phyloP scores from a whole-genome alignment of 2,329 filamentous ascomycete species.

The Microdochium trichocladiopsis region DNA sequence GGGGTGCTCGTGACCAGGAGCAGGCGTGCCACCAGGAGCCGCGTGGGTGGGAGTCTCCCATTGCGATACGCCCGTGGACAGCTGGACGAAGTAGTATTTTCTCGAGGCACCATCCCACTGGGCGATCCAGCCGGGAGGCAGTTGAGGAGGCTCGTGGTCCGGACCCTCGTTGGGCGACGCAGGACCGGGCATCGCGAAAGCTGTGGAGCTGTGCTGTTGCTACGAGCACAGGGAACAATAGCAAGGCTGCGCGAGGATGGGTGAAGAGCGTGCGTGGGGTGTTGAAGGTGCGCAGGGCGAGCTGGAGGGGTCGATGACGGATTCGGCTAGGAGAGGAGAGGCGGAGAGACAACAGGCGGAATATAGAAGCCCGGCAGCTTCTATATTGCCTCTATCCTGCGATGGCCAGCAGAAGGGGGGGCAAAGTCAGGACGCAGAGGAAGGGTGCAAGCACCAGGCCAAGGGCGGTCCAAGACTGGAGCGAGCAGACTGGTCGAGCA shows the following conservation, averaged over 20 bases:
- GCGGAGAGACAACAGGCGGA: background rate
- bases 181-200: conserved; percentile 44
- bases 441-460: background rate
- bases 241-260: background rate
- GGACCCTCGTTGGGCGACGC: conserved; percentile 53
- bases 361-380: background rate
- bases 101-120: conserved; percentile 59
- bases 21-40: conserved; percentile 54
- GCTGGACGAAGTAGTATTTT: conserved; percentile 67
- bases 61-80: conserved; percentile 64
- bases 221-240: background rate
- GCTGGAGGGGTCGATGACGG: background rate
- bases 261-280: background rate
- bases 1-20: conserved; percentile 49
- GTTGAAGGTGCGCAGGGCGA: background rate
- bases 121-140: conserved; percentile 62
- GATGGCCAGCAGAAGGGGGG: background rate
- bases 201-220: conserved; percentile 3
- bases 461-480: background rate
- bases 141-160: conserved; percentile 48
- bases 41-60: conserved; percentile 66
- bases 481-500: background rate
- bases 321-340: background rate
- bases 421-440: background rate
- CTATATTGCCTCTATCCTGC: background rate